A percentile compares a stretch with the other conserved stretches of the same genome.
These are phyloP conservation scores for Phytophthora multivora DNA, from an alignment of 352 stramenopile species.

Conservation along the genomic window DNA sequence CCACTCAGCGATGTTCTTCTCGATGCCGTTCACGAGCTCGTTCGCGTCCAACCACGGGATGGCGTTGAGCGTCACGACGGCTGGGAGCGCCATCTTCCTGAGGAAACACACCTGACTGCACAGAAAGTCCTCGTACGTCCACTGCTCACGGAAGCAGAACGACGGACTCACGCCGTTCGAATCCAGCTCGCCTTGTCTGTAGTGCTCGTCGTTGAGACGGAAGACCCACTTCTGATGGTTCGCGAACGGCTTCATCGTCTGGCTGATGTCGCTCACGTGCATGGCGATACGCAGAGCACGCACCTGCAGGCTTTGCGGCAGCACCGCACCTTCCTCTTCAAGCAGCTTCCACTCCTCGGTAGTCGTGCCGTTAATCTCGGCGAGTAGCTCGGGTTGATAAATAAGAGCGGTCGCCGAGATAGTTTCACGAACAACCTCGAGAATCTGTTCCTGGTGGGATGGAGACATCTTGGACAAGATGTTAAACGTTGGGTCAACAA, in stretches of 20 bases:
- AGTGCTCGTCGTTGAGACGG: conserved; percentile 74
- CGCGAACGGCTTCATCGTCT: conserved; percentile 83
- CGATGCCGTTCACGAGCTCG: conserved; percentile 55
- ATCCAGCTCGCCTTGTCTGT: conserved; percentile 73
- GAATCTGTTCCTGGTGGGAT: conserved; percentile 54
- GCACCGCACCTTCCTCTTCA: conserved; percentile 30
- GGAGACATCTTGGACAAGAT: conserved; percentile 60
- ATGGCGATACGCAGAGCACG: conserved; percentile 66
- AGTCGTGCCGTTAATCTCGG: conserved; percentile 48
- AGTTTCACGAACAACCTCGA: conserved; percentile 62
- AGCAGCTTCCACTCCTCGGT: conserved; percentile 47
- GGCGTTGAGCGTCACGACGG: conserved; percentile 56
- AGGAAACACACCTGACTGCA: conserved; percentile 67
- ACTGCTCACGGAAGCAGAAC: conserved; percentile 63
- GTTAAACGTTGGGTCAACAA: conserved; percentile 53
- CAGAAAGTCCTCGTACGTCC: conserved; percentile 55
- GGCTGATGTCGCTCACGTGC: conserved; percentile 84
- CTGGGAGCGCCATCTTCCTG: conserved; percentile 56
- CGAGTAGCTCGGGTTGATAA: conserved; percentile 78
- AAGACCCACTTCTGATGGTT: conserved; percentile 81
- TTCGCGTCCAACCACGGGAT: conserved; percentile 68
- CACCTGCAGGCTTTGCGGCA: conserved; percentile 57
- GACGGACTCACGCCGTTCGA: conserved; percentile 46
- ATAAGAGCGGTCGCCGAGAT: conserved; percentile 80
- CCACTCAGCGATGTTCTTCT: conserved; percentile 68